phyloP scores from a whole-genome alignment of 2,329 filamentous ascomycete genomes.

The Botrytis deweyae region DNA sequence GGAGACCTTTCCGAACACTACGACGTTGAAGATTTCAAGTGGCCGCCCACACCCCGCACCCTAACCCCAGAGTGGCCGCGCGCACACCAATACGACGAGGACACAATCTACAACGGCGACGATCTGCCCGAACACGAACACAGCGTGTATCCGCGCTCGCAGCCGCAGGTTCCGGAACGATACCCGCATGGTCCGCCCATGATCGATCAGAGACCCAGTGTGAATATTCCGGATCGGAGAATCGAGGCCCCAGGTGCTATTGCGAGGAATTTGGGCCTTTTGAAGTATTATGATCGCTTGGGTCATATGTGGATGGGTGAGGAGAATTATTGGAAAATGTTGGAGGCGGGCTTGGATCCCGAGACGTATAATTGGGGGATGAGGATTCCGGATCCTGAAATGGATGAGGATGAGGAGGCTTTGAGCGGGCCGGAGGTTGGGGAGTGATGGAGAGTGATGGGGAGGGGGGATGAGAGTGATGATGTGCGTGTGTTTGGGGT shows the following conservation, averaged over 20 bases:
- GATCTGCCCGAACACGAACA: neutral
- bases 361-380: neutral
- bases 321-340: constrained; percentile 14
- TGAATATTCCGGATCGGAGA: neutral
- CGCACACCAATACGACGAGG: fast-evolving
- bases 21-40: fast-evolving
- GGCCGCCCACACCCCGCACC: neutral
- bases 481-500: neutral
- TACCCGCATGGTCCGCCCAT: neutral
- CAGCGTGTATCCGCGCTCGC: neutral
- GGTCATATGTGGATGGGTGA: constrained; percentile 18
- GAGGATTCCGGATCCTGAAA: constrained; percentile 8
- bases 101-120: neutral
- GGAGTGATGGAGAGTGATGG: neutral
- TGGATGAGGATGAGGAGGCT: neutral
- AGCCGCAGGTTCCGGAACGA: neutral
- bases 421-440: neutral
- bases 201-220: neutral
- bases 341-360: constrained; percentile 18
- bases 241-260: neutral
- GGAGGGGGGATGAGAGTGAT: neutral
- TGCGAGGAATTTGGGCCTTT: neutral
- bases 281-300: constrained; percentile 17
- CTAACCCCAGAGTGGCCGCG: neutral
- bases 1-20: neutral